A percentile compares a stretch with the other conserved stretches of the same genome.
Conservation (phyloP, 2,329 filamentous ascomycete species). For the Venturia nashicola region DNA sequence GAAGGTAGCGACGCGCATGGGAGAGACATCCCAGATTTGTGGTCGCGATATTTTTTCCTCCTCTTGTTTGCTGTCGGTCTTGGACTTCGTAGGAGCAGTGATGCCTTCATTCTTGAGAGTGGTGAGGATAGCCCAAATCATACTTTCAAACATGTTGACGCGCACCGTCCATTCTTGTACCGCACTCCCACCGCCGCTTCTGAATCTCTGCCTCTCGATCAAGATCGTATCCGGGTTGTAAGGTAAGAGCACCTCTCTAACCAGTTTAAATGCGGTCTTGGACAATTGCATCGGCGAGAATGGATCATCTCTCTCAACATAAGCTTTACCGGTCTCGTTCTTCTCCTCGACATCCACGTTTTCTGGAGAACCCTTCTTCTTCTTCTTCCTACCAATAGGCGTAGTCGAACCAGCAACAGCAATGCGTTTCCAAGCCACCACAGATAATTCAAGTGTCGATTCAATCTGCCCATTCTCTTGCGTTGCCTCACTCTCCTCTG, state of each 20-base stretch:
- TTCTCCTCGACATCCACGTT: slow-evolving; percentile 1
- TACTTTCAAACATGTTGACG: slow-evolving; percentile 71
- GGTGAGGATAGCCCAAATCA: slow-evolving; percentile 60
- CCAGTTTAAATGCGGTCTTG: slow-evolving; percentile 41
- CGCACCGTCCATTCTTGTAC: slow-evolving; percentile 74
- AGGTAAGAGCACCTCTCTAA: slow-evolving; percentile 35
- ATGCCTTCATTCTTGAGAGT: slow-evolving; percentile 34
- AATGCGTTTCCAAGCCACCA: slow-evolving; percentile 7
- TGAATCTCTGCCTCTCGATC: slow-evolving; percentile 54
- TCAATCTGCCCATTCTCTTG: background rate
- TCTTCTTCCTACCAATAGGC: background rate
- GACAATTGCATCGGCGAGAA: slow-evolving; percentile 37
- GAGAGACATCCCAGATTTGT: slow-evolving; percentile 19
- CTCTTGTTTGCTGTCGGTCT: background rate
- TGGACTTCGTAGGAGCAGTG: background rate
- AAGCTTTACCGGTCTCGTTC: background rate
- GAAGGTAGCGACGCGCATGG: slow-evolving; percentile 25
- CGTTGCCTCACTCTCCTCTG: background rate
- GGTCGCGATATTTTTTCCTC: background rate
- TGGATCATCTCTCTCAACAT: background rate
- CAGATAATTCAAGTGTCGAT: background rate
- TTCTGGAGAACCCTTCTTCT: background rate
- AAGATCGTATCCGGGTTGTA: slow-evolving; percentile 55
- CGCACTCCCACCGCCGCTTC: slow-evolving; percentile 49
- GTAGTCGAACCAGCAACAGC: background rate